phyloP scores from a whole-genome alignment of 805 yeast species.

The Teunomyces atbi region DNA sequence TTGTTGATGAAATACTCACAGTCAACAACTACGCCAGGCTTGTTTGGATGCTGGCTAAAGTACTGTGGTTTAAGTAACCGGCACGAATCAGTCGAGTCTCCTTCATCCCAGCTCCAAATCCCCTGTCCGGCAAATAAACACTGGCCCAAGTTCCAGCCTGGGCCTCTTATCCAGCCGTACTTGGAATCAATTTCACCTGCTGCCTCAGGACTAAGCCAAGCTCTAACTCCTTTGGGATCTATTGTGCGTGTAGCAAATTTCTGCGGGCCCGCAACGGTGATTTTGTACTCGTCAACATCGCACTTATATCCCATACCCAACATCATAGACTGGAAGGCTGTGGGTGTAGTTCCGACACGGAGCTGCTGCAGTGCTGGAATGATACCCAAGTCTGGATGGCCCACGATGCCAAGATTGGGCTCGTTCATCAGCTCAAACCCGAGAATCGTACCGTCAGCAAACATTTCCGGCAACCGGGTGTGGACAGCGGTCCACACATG shows the following conservation, averaged over 20 bases:
- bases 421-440: conserved; percentile 87
- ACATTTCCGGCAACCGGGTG: conserved; percentile 29
- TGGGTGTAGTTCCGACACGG: conserved; percentile 79
- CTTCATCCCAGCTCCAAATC: conserved; percentile 59
- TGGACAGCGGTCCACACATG: conserved; percentile 32
- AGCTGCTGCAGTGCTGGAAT: conserved; percentile 65
- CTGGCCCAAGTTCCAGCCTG: conserved; percentile 65
- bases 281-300: conserved; percentile 65
- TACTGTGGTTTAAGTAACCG: conserved; percentile 27
- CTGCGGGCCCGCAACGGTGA: conserved; percentile 75
- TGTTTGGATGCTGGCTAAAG: conserved; percentile 22
- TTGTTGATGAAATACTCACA: conserved; percentile 59
- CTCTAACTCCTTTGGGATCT: conserved; percentile 64
- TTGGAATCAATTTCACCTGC: conserved; percentile 47
- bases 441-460: conserved; percentile 49
- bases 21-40: conserved; percentile 2
- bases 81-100: conserved; percentile 21
- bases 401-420: conserved; percentile 76
- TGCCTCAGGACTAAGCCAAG: conserved; percentile 63
- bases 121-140: conserved; percentile 83
- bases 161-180: conserved; percentile 68
- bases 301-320: conserved; percentile 77
- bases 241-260: conserved; percentile 55
- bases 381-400: conserved; percentile 51
- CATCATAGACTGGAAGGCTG: conserved; percentile 68